Base-by-base conservation (phyloP, 257 asterid species). In the Nicotiana knightiana region DNA sequence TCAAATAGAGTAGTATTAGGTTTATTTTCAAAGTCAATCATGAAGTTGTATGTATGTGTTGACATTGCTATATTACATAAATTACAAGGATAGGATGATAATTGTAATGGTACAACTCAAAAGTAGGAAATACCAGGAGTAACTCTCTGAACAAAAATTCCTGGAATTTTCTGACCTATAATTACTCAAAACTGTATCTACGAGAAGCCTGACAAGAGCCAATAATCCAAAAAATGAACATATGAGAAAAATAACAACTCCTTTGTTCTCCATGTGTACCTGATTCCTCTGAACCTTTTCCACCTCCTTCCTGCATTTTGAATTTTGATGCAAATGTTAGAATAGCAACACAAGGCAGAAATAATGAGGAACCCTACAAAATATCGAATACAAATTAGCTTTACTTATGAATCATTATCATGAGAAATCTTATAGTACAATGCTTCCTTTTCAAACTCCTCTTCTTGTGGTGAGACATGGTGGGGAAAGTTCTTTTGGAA, bases 251-350 rank as follows among this genome's bases (percentile, higher is more conserved):
- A 93, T 89, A 68, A 91, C 81, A 57, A 92, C 87, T 46, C 98
- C 97, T 85, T 95, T 93, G 67, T 91, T 91, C 91, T 95, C 99
- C 91, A 92, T 81, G 86, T 93, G 94, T 71, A 87, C 85, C 80
- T 92, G 97, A 82, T 93, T 88, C 83, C 73, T 88, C 84, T 82
- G 76, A 64, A 93, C 90, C 81, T 35, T 87, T 77, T 93, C 94
- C 21, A 91, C 93, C 87, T 92, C 93, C 88, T 59, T 84, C 76
- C 99, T 95, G 94, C 93, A 89, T 39, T 67, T 68, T 71, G 16
- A 71, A 89, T 39, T 67, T 68, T 71, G 16, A 71, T 67, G 43
- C 79, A 81, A 5, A 32, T 13, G 37, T 67, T 33, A 54, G 81
- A 51, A 5, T 15, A 4, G 39, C 37, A 71, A 53, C 18, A 39